Base-by-base conservation (phyloP, 1,284 basidiomycete genomes). In the Ganoderma lingzhi region DNA sequence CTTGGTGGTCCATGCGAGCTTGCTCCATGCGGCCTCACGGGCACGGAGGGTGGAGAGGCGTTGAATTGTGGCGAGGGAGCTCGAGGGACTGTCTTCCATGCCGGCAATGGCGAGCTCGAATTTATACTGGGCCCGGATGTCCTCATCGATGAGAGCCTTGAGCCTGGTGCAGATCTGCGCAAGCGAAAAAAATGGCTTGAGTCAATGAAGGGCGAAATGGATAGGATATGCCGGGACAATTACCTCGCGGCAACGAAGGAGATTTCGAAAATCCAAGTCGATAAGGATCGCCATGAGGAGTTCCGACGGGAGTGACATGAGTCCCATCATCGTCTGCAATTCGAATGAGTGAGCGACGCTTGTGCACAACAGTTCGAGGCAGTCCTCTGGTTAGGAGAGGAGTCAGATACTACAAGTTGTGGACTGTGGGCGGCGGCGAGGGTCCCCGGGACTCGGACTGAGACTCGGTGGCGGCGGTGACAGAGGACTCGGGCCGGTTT, bases 21-120 rank as follows among this genome's bases (percentile, higher is more conserved):
- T 71, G 58, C 79, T 79, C 90, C 90, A 90, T 9, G 85, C 84
- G 12, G 73, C 69, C 63, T 85, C 83, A 71, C 86, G 83, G 19
- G 80, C 76, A 53, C 79, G 78, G 35, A 92, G 82, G 45, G 78
- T 70, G 6, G 80, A 65, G 9, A 89, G 78, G 42, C 85, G 83
- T 56, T 84, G 82, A 3, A 80, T 73, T 1, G 78, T 71, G 42
- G 69, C 75, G 44, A 80, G 56, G 37, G 58, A 51, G 64, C 78
- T 75, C 2, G 76, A 75, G 17, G 79, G 77, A 2, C 85, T 85
- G 70, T 88, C 81, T 66, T 82, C 81, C 79, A 86, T 82, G 19
- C 87, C 86, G 17, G 83, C 78, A 9, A 82, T 78, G 14, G 82
- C 82, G 32, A 91, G 85, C 69, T 90, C 86, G 64, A 91, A 83